Percentiles rank a stretch among this genome's conserved stretches.
phyloP scores from a whole-genome alignment of 1,284 basidiomycete genomes.

The Fomitopsis palustris region DNA sequence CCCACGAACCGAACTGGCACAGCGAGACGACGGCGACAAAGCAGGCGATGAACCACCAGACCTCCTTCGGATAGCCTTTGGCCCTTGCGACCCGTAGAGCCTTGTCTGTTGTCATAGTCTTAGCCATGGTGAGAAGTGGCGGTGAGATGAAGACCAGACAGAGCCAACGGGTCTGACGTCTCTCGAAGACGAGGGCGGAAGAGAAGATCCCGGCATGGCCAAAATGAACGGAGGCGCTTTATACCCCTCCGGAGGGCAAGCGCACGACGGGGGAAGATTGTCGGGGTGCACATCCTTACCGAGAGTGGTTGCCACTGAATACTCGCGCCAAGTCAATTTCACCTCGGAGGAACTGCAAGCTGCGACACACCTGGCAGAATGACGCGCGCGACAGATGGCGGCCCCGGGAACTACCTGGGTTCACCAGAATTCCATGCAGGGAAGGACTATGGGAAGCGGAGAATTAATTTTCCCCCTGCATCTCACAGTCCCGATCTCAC shows the following conservation, averaged over 20 bases:
- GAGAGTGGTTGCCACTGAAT: background rate
- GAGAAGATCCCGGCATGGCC: background rate
- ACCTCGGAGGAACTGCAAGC: background rate
- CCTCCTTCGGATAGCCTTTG: constrained; percentile 35
- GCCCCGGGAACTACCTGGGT: background rate
- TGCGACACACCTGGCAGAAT: background rate
- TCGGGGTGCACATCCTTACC: background rate
- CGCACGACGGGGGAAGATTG: background rate
- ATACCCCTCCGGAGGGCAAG: background rate
- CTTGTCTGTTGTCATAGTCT: constrained; percentile 8
- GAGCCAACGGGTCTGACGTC: background rate
- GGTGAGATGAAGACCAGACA: background rate
- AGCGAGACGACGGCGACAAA: constrained; percentile 41
- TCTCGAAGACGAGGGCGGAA: background rate
- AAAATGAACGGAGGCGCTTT: background rate
- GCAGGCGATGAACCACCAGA: constrained; percentile 41
- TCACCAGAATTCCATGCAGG: background rate
- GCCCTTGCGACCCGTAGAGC: constrained; percentile 12
- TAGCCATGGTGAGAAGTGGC: background rate
- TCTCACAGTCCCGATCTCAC: background rate
- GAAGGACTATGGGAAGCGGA: background rate
- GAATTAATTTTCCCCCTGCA: background rate
- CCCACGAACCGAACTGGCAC: constrained; percentile 30
- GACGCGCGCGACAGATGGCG: background rate
- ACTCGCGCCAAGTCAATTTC: background rate